Base-by-base conservation (phyloP, 2,329 filamentous ascomycete genomes). In the Ampelomyces quisqualis region DNA sequence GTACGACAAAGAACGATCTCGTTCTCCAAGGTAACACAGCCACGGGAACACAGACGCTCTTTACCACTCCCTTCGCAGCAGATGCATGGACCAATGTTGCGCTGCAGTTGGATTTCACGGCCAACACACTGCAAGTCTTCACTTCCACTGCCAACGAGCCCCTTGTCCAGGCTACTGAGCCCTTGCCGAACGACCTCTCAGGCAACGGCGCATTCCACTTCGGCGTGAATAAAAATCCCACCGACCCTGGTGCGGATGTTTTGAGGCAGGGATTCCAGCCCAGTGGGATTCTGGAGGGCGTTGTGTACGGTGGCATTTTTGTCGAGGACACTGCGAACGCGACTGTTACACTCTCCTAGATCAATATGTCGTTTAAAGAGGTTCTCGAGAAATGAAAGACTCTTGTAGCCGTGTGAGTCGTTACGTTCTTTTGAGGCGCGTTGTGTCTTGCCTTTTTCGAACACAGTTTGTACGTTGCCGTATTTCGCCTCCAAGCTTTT, bases 161-260 rank as follows among this genome's bases (percentile, higher is more conserved):
- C 2, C 29, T 53, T 5, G 32, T 23, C 2, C 38, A 50, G 35
- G 35, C 29, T 17, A 53, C 43, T 2, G 33, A 43, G 13, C 30
- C 43, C 3, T 28, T 53, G 11, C 13, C 38, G 3, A 53, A 53
- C 28, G 50, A 53, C 28, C 41, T 53, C 5, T 36, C 33, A 11
- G 50, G 50, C 5, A 53, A 53, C 31, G 50, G 50, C 8, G 29
- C 28, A 5, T 34, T 50, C 14, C 50, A 53, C 24, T 51, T 53
- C 38, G 50, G 50, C 8, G 18, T 48, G 9, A 50, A 50, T 29
- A 53, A 53, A 40, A 53, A 53, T 29, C 50, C 50, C 6, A 47
- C 32, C 7, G 29, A 48, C 24, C 47, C 50, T 2, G 50, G 50
- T 18, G 42, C 18, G 4, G 50, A 54, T 24, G 17, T 37, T 11